Evolutionary conservation across 225 moss, liverwort and hornwort species (phyloP).

Genomic region (Antitrichia curtipendula): DNA sequence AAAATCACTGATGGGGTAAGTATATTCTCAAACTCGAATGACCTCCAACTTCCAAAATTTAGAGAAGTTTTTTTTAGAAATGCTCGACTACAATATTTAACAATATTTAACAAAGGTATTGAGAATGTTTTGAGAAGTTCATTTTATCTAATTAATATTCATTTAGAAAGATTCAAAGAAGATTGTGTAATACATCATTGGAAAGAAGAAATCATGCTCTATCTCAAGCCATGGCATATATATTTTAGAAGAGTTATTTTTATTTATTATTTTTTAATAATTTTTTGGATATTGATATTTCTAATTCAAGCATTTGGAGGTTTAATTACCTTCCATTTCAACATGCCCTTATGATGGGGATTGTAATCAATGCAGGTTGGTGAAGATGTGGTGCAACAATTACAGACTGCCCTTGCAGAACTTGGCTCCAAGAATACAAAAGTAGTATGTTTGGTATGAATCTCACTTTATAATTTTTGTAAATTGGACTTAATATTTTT

Average conservation of each 20-base stretch:
- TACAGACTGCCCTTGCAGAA: conserved; percentile 10
- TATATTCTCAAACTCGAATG: not conserved
- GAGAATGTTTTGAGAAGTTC: not conserved
- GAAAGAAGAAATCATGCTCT: not conserved
- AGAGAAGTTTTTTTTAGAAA: not conserved
- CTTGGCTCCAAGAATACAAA: conserved; percentile 4
- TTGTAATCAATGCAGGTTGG: conserved; percentile 19
- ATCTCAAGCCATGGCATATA: not conserved
- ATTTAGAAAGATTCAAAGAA: not conserved
- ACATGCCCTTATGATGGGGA: not conserved
- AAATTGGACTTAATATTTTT: not conserved
- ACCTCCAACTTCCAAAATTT: not conserved
- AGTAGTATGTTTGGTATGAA: conserved; percentile 33
- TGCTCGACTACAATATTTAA: fast-evolving
- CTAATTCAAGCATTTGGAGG: not conserved
- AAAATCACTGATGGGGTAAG: conserved; percentile 61
- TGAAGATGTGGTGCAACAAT: conserved; percentile 21
- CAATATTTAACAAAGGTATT: too few species aligned
- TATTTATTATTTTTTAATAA: not conserved
- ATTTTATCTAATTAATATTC: too few species aligned
- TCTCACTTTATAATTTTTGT: not conserved
- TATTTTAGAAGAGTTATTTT: not conserved
- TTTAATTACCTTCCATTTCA: not conserved
- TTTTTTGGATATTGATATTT: not conserved
- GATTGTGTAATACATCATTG: too few species aligned